Conservation (phyloP, 2,329 filamentous ascomycete genomes). For the Amylocarpus encephaloides region DNA sequence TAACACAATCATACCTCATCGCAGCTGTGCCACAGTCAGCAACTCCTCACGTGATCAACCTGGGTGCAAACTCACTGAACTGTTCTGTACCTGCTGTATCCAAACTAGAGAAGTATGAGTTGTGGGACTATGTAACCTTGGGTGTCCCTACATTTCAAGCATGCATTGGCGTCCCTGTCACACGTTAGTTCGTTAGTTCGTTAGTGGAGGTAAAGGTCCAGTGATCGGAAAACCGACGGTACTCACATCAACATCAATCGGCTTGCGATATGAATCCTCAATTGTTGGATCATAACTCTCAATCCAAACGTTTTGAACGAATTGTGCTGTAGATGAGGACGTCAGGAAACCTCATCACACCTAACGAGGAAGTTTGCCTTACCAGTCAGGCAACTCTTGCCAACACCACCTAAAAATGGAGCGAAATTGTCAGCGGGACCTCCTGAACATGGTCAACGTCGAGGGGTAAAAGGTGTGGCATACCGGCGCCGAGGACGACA, state of each 20-base stretch:
- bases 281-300: slow-evolving; percentile 60
- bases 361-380: slow-evolving; percentile 26
- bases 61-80: slow-evolving; percentile 52
- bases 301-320: slow-evolving; percentile 72
- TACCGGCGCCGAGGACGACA: slow-evolving; percentile 58
- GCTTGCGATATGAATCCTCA: slow-evolving; percentile 55
- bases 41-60: slow-evolving; percentile 18
- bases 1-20: slow-evolving; percentile 43
- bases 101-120: slow-evolving; percentile 39
- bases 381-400: slow-evolving; percentile 71
- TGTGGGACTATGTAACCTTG: slow-evolving; percentile 2
- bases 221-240: slow-evolving; percentile 2
- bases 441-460: slow-evolving; percentile 6
- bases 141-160: slow-evolving; percentile 55
- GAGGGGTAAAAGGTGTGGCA: slow-evolving; percentile 18
- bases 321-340: slow-evolving; percentile 49
- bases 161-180: slow-evolving; percentile 66
- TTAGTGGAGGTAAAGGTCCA: background rate
- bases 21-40: slow-evolving; percentile 38
- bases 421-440: slow-evolving; percentile 22
- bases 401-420: slow-evolving; percentile 55
- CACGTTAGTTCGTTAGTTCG: slow-evolving; percentile 7
- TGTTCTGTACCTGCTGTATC: slow-evolving; percentile 72
- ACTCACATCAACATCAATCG: slow-evolving; percentile 63
- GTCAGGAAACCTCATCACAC: slow-evolving; percentile 18